Base-by-base conservation (phyloP, 1,139 yeast genomes). In the Scheffersomyces illinoinensis region DNA sequence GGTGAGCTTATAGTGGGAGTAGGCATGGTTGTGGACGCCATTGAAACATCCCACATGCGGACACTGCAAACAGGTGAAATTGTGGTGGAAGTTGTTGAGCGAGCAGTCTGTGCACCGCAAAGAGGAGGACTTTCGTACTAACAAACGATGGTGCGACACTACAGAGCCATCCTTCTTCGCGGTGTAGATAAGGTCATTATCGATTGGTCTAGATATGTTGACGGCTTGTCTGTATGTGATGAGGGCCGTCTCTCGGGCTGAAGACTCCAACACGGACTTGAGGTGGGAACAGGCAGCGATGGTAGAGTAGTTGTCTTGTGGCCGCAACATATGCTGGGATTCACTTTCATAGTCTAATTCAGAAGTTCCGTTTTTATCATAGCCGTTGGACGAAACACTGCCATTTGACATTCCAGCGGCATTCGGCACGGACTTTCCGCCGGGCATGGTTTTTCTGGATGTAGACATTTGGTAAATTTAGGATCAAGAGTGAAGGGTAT, bases 21-120 rank as follows among this genome's bases (percentile, higher is more conserved):
- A 74, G 43, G 90, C 88, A 74, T 91, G 97, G 50, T 77, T 71
- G 47, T 78, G 72, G 4, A 12, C 43, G 56, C 64, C 62, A 50
- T 59, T 64, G 74, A 84, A 78, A 70, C 98, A 93, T 1, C 97
- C 97, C 57, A 90, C 86, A 68, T 85, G 88, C 1, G 95, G 89
- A 71, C 98, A 93, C 68, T 91, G 96, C 54, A 93, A 75, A 73
- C 98, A 93, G 47, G 80, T 77, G 76, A 90, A 84, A 64, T 84
- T 86, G 47, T 84, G 80, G 56, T 84, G 75, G 61, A 85, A 83
- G 60, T 79, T 74, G 61, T 76, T 75, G 50, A 78, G 68, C 43
- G 76, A 70, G 65, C 91, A 87, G 50, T 79, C 84, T 24, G 83
- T 72, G 67, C 90, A 86, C 61, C 75, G 76, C 53, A 85, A 70